Evolutionary conservation across 495 filamentous ascomycete species (phyloP), one percentile per base, ranked within the genome.

Genomic region (Penicillium pulvis): DNA sequence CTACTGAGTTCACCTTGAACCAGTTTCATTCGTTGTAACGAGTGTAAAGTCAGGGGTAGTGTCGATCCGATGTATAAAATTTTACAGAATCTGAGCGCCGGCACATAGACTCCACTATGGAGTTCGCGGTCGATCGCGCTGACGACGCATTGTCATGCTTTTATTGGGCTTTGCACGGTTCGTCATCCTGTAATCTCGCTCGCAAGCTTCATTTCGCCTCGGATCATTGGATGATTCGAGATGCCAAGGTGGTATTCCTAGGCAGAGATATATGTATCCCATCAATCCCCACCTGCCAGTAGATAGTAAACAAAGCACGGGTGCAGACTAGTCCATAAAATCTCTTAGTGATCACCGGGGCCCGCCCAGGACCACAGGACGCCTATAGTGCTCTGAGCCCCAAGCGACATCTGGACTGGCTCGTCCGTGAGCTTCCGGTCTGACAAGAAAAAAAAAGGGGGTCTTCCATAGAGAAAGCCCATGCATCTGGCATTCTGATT

Each of bases 121-220:
- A 51, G 62, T 63, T 66, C 59, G 31, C 47, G 47, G 53, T 47
- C 48, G 60, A 59, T 30, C 51, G 33, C 49, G 61, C 62, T 65
- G 65, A 62, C 65, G 62, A 65, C 58, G 51, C 57, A 30, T 39
- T 51, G 57, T 57, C 39, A 49, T 59, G 51, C 48, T 61, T 54
- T 56, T 53, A 63, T 58, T 44, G 47, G 5, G 43, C 8, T 31
- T 57, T 30, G 44, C 23, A 39, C 1, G 19, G 4, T 16, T 57
- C 35, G 4, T 51, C 39, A 6, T 56, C 57, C 53, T 57, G 53
- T 44, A 57, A 54, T 59, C 31, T 59, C 50, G 35, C 45, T 26
- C 31, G 17, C 42, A 35, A 47, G 42, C 6, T 26, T 45, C 11
- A 28, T 9, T 28, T 24, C 46, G 26, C 46, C 12, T 49, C 16